Base-by-base conservation (phyloP, 352 stramenopile genomes). In the Phytopythium helicoides region DNA sequence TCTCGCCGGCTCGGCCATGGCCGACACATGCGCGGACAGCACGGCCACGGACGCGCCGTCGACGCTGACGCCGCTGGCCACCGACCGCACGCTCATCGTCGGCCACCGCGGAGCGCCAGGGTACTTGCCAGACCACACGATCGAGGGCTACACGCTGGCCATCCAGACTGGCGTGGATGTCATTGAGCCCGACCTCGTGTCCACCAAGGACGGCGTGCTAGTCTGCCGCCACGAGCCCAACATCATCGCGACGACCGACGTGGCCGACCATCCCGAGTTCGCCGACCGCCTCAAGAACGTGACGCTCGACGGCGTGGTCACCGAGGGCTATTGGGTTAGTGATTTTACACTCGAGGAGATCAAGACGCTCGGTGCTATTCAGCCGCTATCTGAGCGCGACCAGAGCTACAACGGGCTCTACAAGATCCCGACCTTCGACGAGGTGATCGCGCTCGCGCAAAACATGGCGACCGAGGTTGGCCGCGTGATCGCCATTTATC, bases 331-430 rank as follows among this genome's bases (percentile, higher is more conserved):
- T 62, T 97, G 90, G 55, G 82, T 90, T 40, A 90, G 81, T 53
- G 87, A 97, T 60, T 98, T 98, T 79, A 95, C 86, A 31, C 78
- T 94, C 21, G 73, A 72, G 8, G 91, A 98, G 73, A 80, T 98
- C 58, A 88, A 97, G 71, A 79, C 81, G 40, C 68, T 98, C 35
- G 56, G 73, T 8, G 73, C 91, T 40, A 76, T 84, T 25, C 91
- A 98, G 58, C 76, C 84, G 36, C 56, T 96, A 18, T 40, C 71
- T 14, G 70, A 95, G 33, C 74, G 92, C 41, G 80, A 89, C 57
- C 87, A 86, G 42, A 80, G 67, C 52, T 95, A 76, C 63, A 85
- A 97, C 64, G 75, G 73, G 21, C 64, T 94, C 26, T 97, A 93
- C 62, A 50, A 82, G 50, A 89, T 97, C 61, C 87, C 91, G 14